Evolutionary conservation across 306 rosid species (phyloP), one percentile per base, ranked within the genome.

Genomic region (Cercis canadensis): DNA sequence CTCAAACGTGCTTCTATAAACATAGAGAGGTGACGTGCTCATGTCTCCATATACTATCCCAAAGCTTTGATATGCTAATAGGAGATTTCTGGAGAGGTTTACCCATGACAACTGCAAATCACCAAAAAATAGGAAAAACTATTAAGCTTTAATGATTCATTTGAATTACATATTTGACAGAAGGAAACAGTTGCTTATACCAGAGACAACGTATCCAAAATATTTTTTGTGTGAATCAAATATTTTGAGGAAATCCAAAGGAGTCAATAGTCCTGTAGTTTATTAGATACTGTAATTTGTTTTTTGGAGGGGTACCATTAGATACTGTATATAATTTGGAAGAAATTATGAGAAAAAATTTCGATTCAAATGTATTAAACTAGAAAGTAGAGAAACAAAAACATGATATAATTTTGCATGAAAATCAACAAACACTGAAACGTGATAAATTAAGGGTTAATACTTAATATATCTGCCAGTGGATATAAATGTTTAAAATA

Each of bases 21-120:
- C 96, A 69, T 92, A 92, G 59, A 92, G 96, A 59, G 97, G 96
- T 37, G 97, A 92, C 57, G 96, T 92, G 70, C 96, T 82, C 61
- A 92, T 74, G 69, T 92, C 97, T 65, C 97, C 96, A 67, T 88
- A 92, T 18, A 92, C 92, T 5, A 92, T 92, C 10, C 96, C 96
- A 43, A 87, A 80, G 85, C 97, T 92, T 79, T 92, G 97, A 76
- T 85, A 89, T 47, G 97, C 97, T 57, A 92, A 84, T 69, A 92
- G 5, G 33, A 89, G 47, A 79, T 89, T 85, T 82, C 82, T 87
- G 7, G 87, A 69, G 33, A 89, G 72, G 66, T 67, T 82, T 36
- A 64, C 81, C 89, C 89, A 79, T 8, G 92, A 85, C 63, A 82
- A 43, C 96, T 89, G 90, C 75, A 75, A 65, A 76, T 63, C 56